A percentile compares a stretch with the other conserved stretches of the same genome.
Evolutionary conservation across 1,139 yeast genomes (phyloP).

Genomic region (Komagataea norvegica): DNA sequence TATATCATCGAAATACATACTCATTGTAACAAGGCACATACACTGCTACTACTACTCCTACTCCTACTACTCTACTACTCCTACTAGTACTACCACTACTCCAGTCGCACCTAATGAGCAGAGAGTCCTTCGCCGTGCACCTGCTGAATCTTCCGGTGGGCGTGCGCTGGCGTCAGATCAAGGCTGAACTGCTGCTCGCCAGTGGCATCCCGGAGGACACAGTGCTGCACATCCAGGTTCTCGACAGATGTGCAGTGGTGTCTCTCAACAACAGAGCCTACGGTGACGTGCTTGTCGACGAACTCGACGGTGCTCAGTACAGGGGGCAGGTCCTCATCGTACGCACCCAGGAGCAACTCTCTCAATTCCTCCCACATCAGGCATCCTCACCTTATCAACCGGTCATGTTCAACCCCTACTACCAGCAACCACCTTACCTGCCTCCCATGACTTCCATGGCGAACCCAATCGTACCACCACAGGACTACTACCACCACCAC

Average conservation of each 20-base stretch:
- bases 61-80: no score
- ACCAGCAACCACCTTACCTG: background rate
- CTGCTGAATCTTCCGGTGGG: slow-evolving; percentile 19
- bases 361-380: background rate
- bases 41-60: background rate
- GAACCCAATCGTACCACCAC: slow-evolving; percentile 1
- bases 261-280: slow-evolving; percentile 10
- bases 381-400: background rate
- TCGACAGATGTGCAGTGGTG: slow-evolving; percentile 11
- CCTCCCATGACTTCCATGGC: no score
- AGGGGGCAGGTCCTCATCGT: slow-evolving; percentile 5
- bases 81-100: background rate
- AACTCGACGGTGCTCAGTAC: slow-evolving; percentile 15
- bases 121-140: slow-evolving; percentile 11
- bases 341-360: slow-evolving; percentile 9
- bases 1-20: no score
- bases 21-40: background rate
- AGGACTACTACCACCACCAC: background rate
- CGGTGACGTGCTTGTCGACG: slow-evolving; percentile 7
- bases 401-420: no score
- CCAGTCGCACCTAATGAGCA: slow-evolving; percentile 1
- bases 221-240: slow-evolving; percentile 20
- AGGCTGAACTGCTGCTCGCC: slow-evolving; percentile 14
- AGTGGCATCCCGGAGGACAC: slow-evolving; percentile 17
- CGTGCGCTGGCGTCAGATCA: slow-evolving; percentile 21